Percentiles rank a stretch among this genome's conserved stretches.
Conservation (phyloP, 257 asterid genomes). For the Apocynum venetum region DNA sequence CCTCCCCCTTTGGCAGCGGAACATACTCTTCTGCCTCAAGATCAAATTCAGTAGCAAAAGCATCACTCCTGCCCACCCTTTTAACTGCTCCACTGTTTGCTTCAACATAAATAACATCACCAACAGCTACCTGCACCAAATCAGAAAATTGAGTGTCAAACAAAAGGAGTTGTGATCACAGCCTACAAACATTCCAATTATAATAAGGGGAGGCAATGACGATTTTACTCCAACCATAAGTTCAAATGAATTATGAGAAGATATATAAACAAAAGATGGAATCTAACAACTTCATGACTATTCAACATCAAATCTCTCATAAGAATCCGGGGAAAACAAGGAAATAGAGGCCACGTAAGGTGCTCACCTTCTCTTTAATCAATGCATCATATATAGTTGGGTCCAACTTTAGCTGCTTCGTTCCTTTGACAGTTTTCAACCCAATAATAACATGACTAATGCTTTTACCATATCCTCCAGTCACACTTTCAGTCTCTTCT, state of each 20-base stretch:
- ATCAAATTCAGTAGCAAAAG: constrained; percentile 96
- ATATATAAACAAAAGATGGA: background rate
- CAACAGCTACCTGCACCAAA: constrained; percentile 80
- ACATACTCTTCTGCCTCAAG: constrained; percentile 99
- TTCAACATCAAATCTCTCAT: background rate
- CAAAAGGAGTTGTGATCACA: background rate
- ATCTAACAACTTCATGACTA: background rate
- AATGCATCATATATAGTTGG: constrained; percentile 93
- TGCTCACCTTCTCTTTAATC: constrained; percentile 77
- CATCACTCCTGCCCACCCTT: constrained; percentile 97
- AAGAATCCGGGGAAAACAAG: background rate
- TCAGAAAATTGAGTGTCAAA: background rate
- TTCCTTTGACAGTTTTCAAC: constrained; percentile 88
- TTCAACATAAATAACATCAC: constrained; percentile 95
- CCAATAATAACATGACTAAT: constrained; percentile 96
- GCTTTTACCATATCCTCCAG: constrained; percentile 95
- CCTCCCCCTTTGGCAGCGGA: constrained; percentile 98
- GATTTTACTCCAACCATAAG: background rate
- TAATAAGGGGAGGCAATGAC: background rate
- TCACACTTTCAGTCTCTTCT: constrained; percentile 85
- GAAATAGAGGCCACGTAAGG: background rate
- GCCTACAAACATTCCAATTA: background rate
- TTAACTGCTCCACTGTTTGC: constrained; percentile 95
- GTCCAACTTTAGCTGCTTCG: constrained; percentile 91
- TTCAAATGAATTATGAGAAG: background rate